Evolutionary conservation across 805 yeast genomes (phyloP), one percentile per base, ranked within the genome.

Genomic region (Saccharomycopsis fermentans): DNA sequence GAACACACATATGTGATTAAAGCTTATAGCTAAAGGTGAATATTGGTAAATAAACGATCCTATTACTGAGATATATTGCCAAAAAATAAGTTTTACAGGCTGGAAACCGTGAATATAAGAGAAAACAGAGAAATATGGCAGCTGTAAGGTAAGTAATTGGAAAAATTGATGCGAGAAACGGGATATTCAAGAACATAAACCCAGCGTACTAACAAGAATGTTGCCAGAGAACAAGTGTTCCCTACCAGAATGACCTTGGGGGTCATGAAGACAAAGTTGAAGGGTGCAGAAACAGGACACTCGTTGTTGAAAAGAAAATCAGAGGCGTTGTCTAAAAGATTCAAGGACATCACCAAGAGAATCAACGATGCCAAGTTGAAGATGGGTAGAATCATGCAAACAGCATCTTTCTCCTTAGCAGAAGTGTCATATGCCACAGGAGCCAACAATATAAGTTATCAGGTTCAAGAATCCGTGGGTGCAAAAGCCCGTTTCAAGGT

Each of bases 371-470:
- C 98, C 51, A 92, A 92, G 74, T 82, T 92, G 66, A 94, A 92
- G 76, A 92, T 94, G 98, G 99, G 98, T 55, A 80, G 92, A 64
- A 96, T 92, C 51, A 92, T 92, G 98, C 98, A 94, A 71, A 87
- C 96, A 0, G 99, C 99, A 1, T 95, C 98, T 1, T 92, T 92
- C 71, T 91, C 98, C 6, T 79, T 92, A 66, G 98, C 98, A 2
- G 99, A 92, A 71, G 98, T 92, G 53, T 86, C 94, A 52, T 94
- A 94, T 69, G 99, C 99, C 27, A 92, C 97, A 2, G 98, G 98
- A 60, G 60, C 60, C 14, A 97, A 90, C 68, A 90, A 90, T 73
- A 90, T 92, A 65, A 89, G 90, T 26, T 92, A 90, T 71, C 97
- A 94, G 73, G 96, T 94, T 40, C 96, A 90, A 73, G 98, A 92